Percentiles rank a stretch among this genome's conserved stretches.
Conservation (phyloP, 441 rosid genomes). For the Adansonia madagascariensis region DNA sequence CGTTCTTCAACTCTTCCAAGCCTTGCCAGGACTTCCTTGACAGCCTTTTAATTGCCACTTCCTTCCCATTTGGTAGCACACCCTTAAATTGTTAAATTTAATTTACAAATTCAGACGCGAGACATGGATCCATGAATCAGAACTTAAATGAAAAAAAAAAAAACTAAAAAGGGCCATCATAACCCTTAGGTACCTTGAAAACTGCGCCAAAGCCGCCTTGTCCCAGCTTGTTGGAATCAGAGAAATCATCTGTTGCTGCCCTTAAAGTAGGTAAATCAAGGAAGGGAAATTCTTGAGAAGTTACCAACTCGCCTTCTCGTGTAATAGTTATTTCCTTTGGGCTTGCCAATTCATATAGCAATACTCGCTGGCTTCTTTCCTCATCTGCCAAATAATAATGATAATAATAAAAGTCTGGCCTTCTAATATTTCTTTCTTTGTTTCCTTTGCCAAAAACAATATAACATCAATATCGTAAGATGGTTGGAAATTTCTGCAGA, state of each 20-base stretch:
- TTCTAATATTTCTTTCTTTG: too few relatives aligned
- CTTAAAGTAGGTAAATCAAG: slow-evolving; percentile 21
- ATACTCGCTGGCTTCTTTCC: background rate
- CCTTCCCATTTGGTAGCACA: slow-evolving; percentile 30
- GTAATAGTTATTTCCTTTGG: background rate
- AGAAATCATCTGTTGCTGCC: slow-evolving; percentile 38
- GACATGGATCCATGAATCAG: background rate
- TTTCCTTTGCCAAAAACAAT: background rate
- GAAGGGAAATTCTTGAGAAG: slow-evolving; percentile 20
- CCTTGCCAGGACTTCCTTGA: slow-evolving; percentile 38
- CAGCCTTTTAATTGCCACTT: slow-evolving; percentile 38
- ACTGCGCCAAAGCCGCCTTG: slow-evolving; percentile 44
- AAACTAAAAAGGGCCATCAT: background rate
- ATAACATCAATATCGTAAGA: background rate
- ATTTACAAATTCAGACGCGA: background rate
- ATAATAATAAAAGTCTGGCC: background rate
- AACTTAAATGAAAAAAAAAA: background rate
- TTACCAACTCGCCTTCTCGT: slow-evolving; percentile 11
- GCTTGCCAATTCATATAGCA: slow-evolving; percentile 10
- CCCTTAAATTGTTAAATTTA: slow-evolving; percentile 21
- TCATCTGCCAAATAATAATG: background rate
- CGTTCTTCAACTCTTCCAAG: slow-evolving; percentile 37
- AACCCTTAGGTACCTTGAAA: slow-evolving; percentile 23
- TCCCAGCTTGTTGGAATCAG: slow-evolving; percentile 38
- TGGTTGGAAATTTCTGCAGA: background rate